Conservation (phyloP, 331 rosid species). For the Phaseolus coccineus region DNA sequence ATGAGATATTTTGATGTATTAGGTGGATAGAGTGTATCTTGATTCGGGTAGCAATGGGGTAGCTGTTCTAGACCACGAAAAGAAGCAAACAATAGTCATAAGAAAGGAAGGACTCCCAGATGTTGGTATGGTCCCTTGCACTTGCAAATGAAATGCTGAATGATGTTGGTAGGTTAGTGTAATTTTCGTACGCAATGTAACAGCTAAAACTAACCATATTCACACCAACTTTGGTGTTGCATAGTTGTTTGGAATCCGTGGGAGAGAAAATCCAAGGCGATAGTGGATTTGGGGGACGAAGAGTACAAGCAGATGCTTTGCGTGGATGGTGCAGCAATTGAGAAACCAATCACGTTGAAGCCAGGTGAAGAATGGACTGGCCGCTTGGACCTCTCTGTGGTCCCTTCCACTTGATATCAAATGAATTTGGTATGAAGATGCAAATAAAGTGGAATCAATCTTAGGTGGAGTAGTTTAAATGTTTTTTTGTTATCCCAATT, state of each 20-base stretch:
- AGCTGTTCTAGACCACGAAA: conserved; percentile 88
- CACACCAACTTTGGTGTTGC: conserved; percentile 35
- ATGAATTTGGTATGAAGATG: not conserved
- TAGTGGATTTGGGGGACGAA: conserved; percentile 84
- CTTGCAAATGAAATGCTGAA: conserved; percentile 16
- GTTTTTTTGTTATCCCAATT: not conserved
- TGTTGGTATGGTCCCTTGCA: conserved; percentile 58
- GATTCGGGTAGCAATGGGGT: conserved; percentile 59
- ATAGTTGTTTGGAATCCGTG: conserved; percentile 99
- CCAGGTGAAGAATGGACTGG: conserved; percentile 96
- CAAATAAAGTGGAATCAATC: not conserved
- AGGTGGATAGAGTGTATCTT: conserved; percentile 90
- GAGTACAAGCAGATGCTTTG: conserved; percentile 94
- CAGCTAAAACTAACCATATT: conserved; percentile 28
- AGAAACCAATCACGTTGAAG: conserved; percentile 79
- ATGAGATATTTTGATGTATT: not conserved
- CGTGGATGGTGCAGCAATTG: conserved; percentile 86
- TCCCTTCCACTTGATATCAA: conserved; percentile 62
- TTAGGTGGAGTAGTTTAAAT: not conserved
- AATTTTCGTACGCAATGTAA: not conserved
- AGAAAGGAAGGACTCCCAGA: conserved; percentile 90
- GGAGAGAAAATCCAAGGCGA: conserved; percentile 80
- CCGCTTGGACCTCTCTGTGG: conserved; percentile 71
- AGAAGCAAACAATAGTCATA: conserved; percentile 68
- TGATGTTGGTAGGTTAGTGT: conserved; percentile 26